Conservation (phyloP, 257 asterid species). For the Solanum boliviense region DNA sequence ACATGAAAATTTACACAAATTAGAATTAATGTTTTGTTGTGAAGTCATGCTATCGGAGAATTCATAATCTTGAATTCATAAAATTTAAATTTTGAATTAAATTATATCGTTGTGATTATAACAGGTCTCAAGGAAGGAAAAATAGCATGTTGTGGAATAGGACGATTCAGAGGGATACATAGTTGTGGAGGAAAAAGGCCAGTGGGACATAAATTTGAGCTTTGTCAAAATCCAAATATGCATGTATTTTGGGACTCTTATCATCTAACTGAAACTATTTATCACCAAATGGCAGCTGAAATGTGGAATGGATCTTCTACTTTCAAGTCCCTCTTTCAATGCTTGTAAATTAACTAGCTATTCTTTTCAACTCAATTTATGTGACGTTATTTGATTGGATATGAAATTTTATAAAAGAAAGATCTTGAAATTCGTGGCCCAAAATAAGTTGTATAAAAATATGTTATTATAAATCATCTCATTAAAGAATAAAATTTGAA, state of each 20-base stretch:
- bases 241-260: constrained; percentile 27
- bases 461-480: too few relatives aligned
- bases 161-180: constrained; percentile 11
- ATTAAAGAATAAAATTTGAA: too few relatives aligned
- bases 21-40: background rate
- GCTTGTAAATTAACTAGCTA: background rate
- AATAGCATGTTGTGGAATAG: constrained; percentile 28
- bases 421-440: background rate
- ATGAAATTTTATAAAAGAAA: background rate
- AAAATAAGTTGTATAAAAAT: background rate
- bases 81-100: background rate
- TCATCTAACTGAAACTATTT: constrained; percentile 18
- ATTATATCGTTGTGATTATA: background rate
- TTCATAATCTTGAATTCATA: background rate
- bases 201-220: constrained; percentile 9
- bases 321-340: constrained; percentile 2
- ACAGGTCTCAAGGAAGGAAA: constrained; percentile 21
- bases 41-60: background rate
- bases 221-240: constrained; percentile 15
- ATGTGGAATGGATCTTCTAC: constrained; percentile 19
- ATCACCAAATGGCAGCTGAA: constrained; percentile 17
- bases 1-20: too few relatives aligned
- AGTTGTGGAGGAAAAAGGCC: constrained; percentile 32
- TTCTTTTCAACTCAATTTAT: background rate
- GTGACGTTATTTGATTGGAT: background rate